phyloP scores from a whole-genome alignment of 352 stramenopile genomes.

The Pythium phragmiticola region DNA sequence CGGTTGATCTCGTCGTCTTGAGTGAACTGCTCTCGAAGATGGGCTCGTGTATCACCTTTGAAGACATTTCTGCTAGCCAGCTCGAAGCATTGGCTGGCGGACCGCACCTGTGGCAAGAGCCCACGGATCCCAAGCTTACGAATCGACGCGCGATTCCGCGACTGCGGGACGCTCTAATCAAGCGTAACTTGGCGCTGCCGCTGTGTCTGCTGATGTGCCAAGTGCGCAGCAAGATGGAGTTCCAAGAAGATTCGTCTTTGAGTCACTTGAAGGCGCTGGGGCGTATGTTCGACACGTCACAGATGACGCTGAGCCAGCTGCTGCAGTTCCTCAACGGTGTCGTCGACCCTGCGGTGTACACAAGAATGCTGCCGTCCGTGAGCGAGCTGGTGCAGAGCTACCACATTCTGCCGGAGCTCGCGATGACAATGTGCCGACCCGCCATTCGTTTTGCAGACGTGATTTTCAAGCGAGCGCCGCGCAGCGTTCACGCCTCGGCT shows the following conservation, averaged over 20 bases:
- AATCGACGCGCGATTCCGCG: constrained; percentile 81
- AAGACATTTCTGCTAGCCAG: constrained; percentile 83
- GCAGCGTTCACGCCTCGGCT: constrained; percentile 51
- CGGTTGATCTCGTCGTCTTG: constrained; percentile 83
- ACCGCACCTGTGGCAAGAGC: constrained; percentile 77
- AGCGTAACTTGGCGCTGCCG: constrained; percentile 71
- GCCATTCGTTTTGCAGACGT: constrained; percentile 76
- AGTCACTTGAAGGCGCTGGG: constrained; percentile 80
- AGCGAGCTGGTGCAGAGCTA: constrained; percentile 66
- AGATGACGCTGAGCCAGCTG: constrained; percentile 85
- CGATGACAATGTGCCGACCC: constrained; percentile 76
- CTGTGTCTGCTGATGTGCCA: constrained; percentile 83
- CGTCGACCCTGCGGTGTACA: constrained; percentile 66
- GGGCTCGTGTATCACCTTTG: constrained; percentile 82
- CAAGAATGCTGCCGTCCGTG: constrained; percentile 70
- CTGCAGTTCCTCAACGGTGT: constrained; percentile 83
- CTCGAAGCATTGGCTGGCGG: constrained; percentile 81
- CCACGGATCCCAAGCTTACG: constrained; percentile 75
- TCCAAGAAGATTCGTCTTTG: constrained; percentile 53
- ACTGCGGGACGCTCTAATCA: constrained; percentile 81
- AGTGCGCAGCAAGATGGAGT: constrained; percentile 84
- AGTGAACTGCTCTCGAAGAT: constrained; percentile 88
- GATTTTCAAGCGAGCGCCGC: constrained; percentile 59
- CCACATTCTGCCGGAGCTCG: constrained; percentile 68
- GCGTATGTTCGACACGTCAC: constrained; percentile 78